Percentiles rank a stretch among this genome's conserved stretches.
These are phyloP conservation scores for Gentiana dahurica DNA, from an alignment of 257 asterid genomes.

Conservation along the genomic window DNA sequence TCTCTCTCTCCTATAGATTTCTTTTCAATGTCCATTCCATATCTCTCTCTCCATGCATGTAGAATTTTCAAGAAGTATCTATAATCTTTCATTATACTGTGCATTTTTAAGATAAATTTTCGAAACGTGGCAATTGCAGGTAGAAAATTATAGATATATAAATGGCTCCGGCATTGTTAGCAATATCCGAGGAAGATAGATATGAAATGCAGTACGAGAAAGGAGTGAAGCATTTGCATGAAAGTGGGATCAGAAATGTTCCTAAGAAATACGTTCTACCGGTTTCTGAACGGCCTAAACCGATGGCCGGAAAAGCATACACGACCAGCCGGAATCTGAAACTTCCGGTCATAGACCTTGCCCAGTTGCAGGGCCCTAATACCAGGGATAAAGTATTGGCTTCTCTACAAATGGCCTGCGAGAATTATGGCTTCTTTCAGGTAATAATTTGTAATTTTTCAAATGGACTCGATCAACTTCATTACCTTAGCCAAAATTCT, in stretches of 20 bases:
- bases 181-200: constrained; percentile 10
- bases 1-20: neutral
- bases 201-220: constrained; percentile 30
- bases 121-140: neutral
- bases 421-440: constrained; percentile 80
- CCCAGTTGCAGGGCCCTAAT: constrained; percentile 43
- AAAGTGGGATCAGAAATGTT: constrained; percentile 53
- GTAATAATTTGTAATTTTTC: constrained; percentile 12
- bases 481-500: no score
- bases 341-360: constrained; percentile 67
- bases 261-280: constrained; percentile 69
- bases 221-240: constrained; percentile 64
- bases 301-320: neutral
- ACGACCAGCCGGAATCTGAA: constrained; percentile 13
- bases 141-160: neutral
- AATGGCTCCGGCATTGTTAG: constrained; percentile 50
- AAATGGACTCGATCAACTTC: neutral
- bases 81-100: no score
- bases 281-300: constrained; percentile 49
- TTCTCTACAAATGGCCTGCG: constrained; percentile 55
- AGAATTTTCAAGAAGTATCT: no score
- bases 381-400: constrained; percentile 36
- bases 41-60: no score
- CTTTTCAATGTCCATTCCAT: no score
- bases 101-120: neutral